Conservation (phyloP, 2,329 filamentous ascomycete species). For the Xenosphaeropsis pyriputrescens region DNA sequence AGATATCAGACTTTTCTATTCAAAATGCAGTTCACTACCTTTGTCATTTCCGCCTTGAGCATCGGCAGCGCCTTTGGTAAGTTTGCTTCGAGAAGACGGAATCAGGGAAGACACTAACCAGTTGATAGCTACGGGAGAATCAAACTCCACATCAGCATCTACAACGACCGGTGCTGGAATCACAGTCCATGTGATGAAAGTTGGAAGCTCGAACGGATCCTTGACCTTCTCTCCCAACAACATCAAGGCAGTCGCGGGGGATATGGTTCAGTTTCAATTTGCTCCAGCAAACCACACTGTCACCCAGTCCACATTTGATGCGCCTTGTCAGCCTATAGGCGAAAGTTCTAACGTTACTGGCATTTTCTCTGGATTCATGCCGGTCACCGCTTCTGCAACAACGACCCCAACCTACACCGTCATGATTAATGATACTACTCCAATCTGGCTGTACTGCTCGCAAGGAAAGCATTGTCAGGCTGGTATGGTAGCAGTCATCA, state of each 20-base stretch:
- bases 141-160: neutral
- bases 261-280: slow-evolving; percentile 55
- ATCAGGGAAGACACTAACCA: neutral
- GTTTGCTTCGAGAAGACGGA: neutral
- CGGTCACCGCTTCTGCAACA: slow-evolving; percentile 35
- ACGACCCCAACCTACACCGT: slow-evolving; percentile 57
- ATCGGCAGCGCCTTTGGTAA: slow-evolving; percentile 15
- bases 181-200: slow-evolving; percentile 48
- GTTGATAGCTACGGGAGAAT: neutral
- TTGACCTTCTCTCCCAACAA: slow-evolving; percentile 52
- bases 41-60: slow-evolving; percentile 18
- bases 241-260: slow-evolving; percentile 45
- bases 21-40: slow-evolving; percentile 19
- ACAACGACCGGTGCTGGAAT: neutral
- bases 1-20: neutral
- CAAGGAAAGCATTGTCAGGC: slow-evolving; percentile 58
- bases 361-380: slow-evolving; percentile 55
- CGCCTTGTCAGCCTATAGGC: slow-evolving; percentile 49
- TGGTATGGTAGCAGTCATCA: slow-evolving; percentile 25
- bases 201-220: slow-evolving; percentile 30
- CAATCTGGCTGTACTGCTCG: slow-evolving; percentile 69
- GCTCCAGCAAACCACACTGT: slow-evolving; percentile 61
- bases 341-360: slow-evolving; percentile 33
- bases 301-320: slow-evolving; percentile 61
- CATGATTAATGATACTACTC: slow-evolving; percentile 50